Percentiles rank a stretch among this genome's conserved stretches.
These are phyloP conservation scores for Leishmania arabica DNA, from an alignment of 208 protist genomes.

Conservation along the genomic window DNA sequence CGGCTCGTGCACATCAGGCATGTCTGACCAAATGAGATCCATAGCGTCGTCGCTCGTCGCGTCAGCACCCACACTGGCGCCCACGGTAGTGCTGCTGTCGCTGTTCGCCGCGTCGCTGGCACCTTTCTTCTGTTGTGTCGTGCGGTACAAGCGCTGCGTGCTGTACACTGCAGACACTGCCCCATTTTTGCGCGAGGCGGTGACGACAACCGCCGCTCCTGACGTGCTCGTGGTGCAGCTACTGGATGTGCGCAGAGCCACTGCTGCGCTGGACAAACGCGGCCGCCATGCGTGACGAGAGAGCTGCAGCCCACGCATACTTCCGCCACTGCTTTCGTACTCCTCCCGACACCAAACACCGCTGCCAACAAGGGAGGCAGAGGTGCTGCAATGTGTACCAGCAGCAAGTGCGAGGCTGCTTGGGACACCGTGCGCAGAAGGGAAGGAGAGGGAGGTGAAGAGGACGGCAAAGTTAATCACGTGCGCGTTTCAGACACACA, in stretches of 20 bases:
- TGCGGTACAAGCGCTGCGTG: neutral
- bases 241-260: neutral
- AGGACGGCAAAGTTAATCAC: neutral
- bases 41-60: constrained; percentile 14
- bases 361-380: neutral
- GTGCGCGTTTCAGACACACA: neutral
- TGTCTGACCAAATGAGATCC: constrained; percentile 24
- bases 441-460: neutral
- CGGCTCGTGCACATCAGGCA: neutral
- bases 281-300: neutral
- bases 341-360: neutral
- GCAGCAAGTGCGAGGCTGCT: constrained; percentile 1
- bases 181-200: neutral
- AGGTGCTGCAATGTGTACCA: neutral
- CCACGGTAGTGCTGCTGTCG: neutral
- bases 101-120: neutral
- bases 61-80: neutral
- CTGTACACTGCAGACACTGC: neutral
- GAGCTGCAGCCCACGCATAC: constrained; percentile 3
- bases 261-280: neutral
- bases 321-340: neutral
- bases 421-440: neutral
- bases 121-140: neutral
- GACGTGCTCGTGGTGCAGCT: neutral
- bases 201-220: neutral